phyloP scores from a whole-genome alignment of 345 rosid species.

The Dimocarpus longan region DNA sequence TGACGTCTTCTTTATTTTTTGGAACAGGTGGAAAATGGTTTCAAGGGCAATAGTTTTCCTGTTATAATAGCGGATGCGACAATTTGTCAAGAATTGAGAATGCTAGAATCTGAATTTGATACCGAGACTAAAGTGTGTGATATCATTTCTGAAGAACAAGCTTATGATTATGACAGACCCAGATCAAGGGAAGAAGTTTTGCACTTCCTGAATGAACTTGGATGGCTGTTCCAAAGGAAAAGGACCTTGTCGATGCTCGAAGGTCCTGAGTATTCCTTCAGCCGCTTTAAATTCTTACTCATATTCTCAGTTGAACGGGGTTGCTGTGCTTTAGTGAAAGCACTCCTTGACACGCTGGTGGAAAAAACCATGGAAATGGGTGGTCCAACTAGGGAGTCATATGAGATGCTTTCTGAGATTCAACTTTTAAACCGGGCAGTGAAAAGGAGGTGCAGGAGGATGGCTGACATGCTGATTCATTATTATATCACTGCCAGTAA shows the following conservation, averaged over 20 bases:
- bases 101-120: slow-evolving; percentile 68
- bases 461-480: slow-evolving; percentile 67
- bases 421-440: slow-evolving; percentile 81
- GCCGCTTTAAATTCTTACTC: slow-evolving; percentile 73
- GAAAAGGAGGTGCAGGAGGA: slow-evolving; percentile 61
- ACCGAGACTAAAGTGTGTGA: slow-evolving; percentile 36
- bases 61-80: slow-evolving; percentile 75
- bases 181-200: slow-evolving; percentile 67
- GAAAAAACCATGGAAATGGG: slow-evolving; percentile 46
- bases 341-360: slow-evolving; percentile 62
- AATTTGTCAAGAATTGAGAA: slow-evolving; percentile 78
- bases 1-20: slow-evolving; percentile 17
- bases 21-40: slow-evolving; percentile 84
- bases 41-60: slow-evolving; percentile 83
- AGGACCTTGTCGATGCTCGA: slow-evolving; percentile 32
- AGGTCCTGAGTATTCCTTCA: slow-evolving; percentile 47
- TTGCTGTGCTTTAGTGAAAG: slow-evolving; percentile 60
- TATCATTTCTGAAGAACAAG: slow-evolving; percentile 47
- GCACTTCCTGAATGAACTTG: slow-evolving; percentile 87
- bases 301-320: slow-evolving; percentile 78
- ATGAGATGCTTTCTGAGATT: slow-evolving; percentile 59
- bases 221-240: slow-evolving; percentile 86
- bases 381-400: slow-evolving; percentile 49
- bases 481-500: slow-evolving; percentile 36
- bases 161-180: slow-evolving; percentile 38